phyloP scores from a whole-genome alignment of 148 eudicot genomes.

The Drosera capensis region DNA sequence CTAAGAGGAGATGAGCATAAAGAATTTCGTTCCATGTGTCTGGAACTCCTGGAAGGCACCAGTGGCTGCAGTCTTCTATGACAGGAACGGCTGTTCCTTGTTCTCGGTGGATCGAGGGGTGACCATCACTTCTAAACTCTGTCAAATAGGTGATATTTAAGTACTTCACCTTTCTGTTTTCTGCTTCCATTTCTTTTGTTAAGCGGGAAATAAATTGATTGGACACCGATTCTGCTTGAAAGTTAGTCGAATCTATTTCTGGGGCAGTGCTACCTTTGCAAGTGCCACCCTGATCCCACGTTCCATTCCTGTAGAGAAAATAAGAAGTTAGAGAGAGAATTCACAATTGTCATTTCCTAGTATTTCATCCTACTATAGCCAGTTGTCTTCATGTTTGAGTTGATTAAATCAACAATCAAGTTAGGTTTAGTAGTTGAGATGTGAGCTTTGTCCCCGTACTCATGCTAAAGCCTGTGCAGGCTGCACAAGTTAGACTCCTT shows the following conservation, averaged over 20 bases:
- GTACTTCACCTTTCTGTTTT: slow-evolving; percentile 14
- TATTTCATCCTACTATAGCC: no score
- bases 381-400: no score
- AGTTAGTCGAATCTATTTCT: slow-evolving; percentile 25
- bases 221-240: slow-evolving; percentile 24
- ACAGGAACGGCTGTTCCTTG: slow-evolving; percentile 26
- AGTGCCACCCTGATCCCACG: slow-evolving; percentile 48
- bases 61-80: slow-evolving; percentile 72
- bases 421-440: no score
- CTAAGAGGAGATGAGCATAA: slow-evolving; percentile 27
- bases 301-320: slow-evolving; percentile 39
- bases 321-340: not conserved
- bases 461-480: no score
- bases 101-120: slow-evolving; percentile 55
- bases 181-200: slow-evolving; percentile 23
- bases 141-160: slow-evolving; percentile 39
- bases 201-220: slow-evolving; percentile 27
- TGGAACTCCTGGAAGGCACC: slow-evolving; percentile 79
- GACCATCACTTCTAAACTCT: slow-evolving; percentile 44
- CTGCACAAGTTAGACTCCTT: no score
- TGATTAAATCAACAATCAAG: no score
- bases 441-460: no score
- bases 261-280: slow-evolving; percentile 36
- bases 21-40: slow-evolving; percentile 77
- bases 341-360: no score